Evolutionary conservation across 352 stramenopile species (phyloP), one percentile per base, ranked within the genome.

Genomic region (Pythium coloratum): DNA sequence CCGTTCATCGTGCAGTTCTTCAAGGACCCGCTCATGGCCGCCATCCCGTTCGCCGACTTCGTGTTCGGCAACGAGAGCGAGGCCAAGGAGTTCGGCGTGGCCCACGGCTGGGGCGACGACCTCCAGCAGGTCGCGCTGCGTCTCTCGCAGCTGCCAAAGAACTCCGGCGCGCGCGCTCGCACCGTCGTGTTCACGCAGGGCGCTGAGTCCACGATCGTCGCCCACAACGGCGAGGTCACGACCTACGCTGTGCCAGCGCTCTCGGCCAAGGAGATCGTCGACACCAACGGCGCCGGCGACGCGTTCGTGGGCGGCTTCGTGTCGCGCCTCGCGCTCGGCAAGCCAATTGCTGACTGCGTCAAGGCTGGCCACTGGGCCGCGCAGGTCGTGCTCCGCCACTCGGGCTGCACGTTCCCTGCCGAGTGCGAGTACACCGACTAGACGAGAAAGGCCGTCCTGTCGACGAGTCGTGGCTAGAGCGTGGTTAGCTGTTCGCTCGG

Each of bases 61-160:
- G 86, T 99, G 34, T 99, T 99, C 72, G 97, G 95, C 49, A 99
- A 99, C 76, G 97, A 99, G 82, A 98, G 81, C 75, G 98, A 99
- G 78, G 98, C 98, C 49, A 91, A 85, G 55, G 86, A 96, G n/a
- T 98, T 99, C 74, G 94, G 89, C 56, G 89, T 96, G 62, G 86
- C 89, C 58, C 78, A 98, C 62, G 84, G 77, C 67, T 98, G 94
- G 90, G 92, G 92, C 42, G 82, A 91, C 34, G 86, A 98, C 72
- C 60, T 98, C 55, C 66, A 82, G 42, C 76, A 86, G 62, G 91
- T 99, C 72, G 98, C 98, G 20, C 76, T 99, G 28, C 96, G 97
- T 65, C 84, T 99, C 62, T 84, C 94, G 24, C 84, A 87, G 62
- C 77, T 98, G 66, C 92, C 96, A 44, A 99, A 99, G 83, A 96